Evolutionary conservation across 306 rosid species (phyloP), one percentile per base, ranked within the genome.

Genomic region (Arachis hypogaea): DNA sequence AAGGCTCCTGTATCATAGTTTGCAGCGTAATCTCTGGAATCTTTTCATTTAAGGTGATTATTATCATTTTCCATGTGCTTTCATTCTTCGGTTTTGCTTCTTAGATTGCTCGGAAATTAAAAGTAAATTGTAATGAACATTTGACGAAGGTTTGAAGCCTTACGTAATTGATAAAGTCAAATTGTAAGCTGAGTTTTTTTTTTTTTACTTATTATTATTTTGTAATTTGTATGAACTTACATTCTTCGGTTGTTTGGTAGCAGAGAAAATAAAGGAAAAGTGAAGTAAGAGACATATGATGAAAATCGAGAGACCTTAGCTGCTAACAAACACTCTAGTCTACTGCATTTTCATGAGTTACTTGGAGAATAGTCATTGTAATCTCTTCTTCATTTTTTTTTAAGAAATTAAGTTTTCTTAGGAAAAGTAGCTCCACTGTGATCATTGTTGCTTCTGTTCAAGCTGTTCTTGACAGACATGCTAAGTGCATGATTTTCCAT

Each of bases 41-140:
- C n/a, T 11, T 49, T 43, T 43, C 5, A 2, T 43, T 43, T 43
- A 5, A 5, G 7, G 7, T 43, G 9, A 43, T 43, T 3, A 57
- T 46, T 46, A 7, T 46, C 3, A 46, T 46, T 46, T 46, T 46
- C 51, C 11, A 9, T 46, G 51, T 7, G 51, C 12, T 46, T 46
- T 10, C 51, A 49, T 49, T 49, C 55, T 49, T 49, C 16, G 14
- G 5, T 49, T 49, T 49, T 14, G 55, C 14, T 11, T 64, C 22
- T 74, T 57, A 55, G 66, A 44, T 56, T 65, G 50, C 18, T 65
- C 47, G 65, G 66, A 44, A 44, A 73, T 28, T 41, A 14, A 3
- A 62, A 22, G 63, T 22, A 62, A 40, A 51, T 10, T 46, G 11
- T 46, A 1, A 49, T n/a, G n/a, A 49, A 49, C 55, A 49, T 49